Conservation (phyloP, 108 stramenopile species). For the Fistulifera pelliculosa region DNA sequence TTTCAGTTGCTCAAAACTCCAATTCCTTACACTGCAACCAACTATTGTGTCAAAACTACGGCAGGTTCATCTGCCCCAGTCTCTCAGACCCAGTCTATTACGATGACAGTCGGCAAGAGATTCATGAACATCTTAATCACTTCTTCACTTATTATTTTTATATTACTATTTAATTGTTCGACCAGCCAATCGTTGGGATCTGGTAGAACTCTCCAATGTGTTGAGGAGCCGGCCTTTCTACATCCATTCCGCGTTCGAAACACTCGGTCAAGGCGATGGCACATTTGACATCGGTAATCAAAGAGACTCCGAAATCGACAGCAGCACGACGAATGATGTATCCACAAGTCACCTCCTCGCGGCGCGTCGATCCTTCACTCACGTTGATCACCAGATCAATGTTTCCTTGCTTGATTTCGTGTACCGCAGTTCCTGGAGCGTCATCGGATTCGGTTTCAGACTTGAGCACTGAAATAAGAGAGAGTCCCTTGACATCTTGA, state of each 20-base stretch:
- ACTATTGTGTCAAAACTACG: too few relatives aligned
- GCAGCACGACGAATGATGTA: slow-evolving; percentile 93
- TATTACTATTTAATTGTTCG: slow-evolving; percentile 20
- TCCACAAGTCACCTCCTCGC: slow-evolving; percentile 79
- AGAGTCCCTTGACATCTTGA: slow-evolving; percentile 55
- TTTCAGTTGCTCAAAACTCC: too few relatives aligned
- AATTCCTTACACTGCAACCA: too few relatives aligned
- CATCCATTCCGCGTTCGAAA: slow-evolving; percentile 44
- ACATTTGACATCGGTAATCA: slow-evolving; percentile 92
- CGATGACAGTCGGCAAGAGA: background rate
- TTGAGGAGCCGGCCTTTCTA: slow-evolving; percentile 25
- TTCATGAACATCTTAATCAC: background rate
- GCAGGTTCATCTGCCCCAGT: too few relatives aligned
- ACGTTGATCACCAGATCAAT: slow-evolving; percentile 95
- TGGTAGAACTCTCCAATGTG: slow-evolving; percentile 52
- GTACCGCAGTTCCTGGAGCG: slow-evolving; percentile 53
- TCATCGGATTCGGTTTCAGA: slow-evolving; percentile 55
- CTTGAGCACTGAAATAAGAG: slow-evolving; percentile 45
- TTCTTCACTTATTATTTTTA: background rate
- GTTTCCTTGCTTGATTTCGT: slow-evolving; percentile 66
- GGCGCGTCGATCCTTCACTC: slow-evolving; percentile 78
- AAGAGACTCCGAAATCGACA: slow-evolving; percentile 92
- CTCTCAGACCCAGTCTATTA: too few relatives aligned
- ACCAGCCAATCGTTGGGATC: slow-evolving; percentile 58
- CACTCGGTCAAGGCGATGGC: slow-evolving; percentile 60